A percentile compares a stretch with the other conserved stretches of the same genome.
These are phyloP conservation scores for Symbiotaphrina buchneri DNA, from an alignment of 495 filamentous ascomycete species.

Conservation along the genomic window DNA sequence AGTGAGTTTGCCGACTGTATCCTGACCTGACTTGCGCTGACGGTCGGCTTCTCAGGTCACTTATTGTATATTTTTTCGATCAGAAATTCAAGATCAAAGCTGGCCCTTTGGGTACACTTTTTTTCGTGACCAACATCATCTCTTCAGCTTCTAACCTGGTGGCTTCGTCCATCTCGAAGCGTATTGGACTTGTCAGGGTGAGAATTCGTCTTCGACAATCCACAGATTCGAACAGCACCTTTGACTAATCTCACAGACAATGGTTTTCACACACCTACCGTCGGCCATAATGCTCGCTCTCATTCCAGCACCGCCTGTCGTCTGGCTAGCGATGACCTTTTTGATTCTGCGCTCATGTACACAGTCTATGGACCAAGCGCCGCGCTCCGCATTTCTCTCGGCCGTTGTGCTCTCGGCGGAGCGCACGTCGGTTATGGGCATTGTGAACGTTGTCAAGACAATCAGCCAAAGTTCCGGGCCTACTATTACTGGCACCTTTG, in stretches of 20 bases:
- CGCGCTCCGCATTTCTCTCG: slow-evolving; percentile 58
- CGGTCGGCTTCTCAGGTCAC: slow-evolving; percentile 21
- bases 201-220: neutral
- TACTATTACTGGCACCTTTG: slow-evolving; percentile 44
- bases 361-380: slow-evolving; percentile 66
- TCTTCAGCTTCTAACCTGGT: slow-evolving; percentile 46
- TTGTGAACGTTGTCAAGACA: slow-evolving; percentile 46
- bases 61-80: slow-evolving; percentile 59
- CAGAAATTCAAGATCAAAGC: slow-evolving; percentile 49
- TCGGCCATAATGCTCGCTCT: slow-evolving; percentile 49
- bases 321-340: slow-evolving; percentile 34
- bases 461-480: slow-evolving; percentile 38
- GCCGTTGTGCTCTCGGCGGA: slow-evolving; percentile 46
- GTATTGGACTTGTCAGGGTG: slow-evolving; percentile 50
- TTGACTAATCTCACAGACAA: slow-evolving; percentile 24
- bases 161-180: slow-evolving; percentile 49
- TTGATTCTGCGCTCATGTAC: slow-evolving; percentile 46
- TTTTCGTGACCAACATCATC: slow-evolving; percentile 41
- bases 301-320: slow-evolving; percentile 33
- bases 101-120: slow-evolving; percentile 47
- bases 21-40: too few relatives aligned
- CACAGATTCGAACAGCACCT: neutral
- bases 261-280: slow-evolving; percentile 73
- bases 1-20: slow-evolving; percentile 21
- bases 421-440: slow-evolving; percentile 57